Conservation (phyloP, 169 alveolate genomes). For the Plasmodium knowlesi region DNA sequence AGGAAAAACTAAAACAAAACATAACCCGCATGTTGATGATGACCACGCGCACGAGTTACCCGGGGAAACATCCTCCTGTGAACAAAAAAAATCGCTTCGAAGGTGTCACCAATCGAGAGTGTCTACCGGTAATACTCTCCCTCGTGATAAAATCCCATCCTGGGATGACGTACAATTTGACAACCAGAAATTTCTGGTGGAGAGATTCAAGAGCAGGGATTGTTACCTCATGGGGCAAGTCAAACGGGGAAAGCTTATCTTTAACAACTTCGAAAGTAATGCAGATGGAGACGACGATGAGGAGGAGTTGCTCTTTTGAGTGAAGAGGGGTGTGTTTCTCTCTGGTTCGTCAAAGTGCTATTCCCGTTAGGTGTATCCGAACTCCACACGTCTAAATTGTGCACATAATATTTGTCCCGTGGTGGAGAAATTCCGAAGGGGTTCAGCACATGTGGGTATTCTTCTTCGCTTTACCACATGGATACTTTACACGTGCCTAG, state of each 20-base stretch:
- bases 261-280: slow-evolving; percentile 50
- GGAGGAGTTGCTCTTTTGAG: slow-evolving; percentile 45
- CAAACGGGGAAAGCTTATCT: slow-evolving; percentile 63
- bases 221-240: slow-evolving; percentile 57
- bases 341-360: neutral
- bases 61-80: neutral
- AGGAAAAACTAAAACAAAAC: neutral
- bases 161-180: slow-evolving; percentile 66
- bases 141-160: slow-evolving; percentile 31
- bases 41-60: neutral
- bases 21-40: neutral
- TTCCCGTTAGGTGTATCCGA: neutral
- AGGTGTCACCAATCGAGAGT: neutral
- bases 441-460: neutral
- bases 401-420: neutral
- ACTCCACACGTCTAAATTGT: neutral
- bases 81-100: neutral
- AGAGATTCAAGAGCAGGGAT: slow-evolving; percentile 43
- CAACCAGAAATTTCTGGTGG: slow-evolving; percentile 51
- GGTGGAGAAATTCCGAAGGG: neutral
- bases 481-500: neutral
- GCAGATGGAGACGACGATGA: slow-evolving; percentile 16
- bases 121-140: neutral
- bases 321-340: neutral
- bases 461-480: neutral